These are phyloP conservation scores for Fragaria iinumae DNA, from an alignment of 306 rosid genomes.

Conservation along the genomic window DNA sequence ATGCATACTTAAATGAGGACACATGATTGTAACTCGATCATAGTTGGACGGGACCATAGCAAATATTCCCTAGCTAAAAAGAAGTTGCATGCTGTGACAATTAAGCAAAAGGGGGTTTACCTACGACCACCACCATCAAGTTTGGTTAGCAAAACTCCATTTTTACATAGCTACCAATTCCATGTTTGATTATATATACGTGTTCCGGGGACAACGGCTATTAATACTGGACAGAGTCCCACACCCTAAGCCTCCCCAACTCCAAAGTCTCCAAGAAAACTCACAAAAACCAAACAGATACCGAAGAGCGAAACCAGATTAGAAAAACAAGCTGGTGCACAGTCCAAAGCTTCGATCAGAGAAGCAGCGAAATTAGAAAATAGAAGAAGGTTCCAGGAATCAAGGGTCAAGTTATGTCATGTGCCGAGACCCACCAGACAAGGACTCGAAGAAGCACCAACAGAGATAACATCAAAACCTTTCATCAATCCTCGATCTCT, in stretches of 20 bases:
- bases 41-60: constrained; percentile 2
- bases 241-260: constrained; percentile 24
- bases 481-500: background rate
- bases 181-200: constrained; percentile 14
- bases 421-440: constrained; percentile 76
- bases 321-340: constrained; percentile 31
- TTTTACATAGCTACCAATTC: background rate
- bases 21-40: background rate
- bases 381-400: constrained; percentile 81
- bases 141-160: background rate
- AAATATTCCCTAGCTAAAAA: constrained; percentile 1
- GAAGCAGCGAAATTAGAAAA: constrained; percentile 43
- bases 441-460: constrained; percentile 40
- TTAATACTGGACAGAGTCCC: constrained; percentile 57
- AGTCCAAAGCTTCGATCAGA: constrained; percentile 40
- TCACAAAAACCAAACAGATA: constrained; percentile 22
- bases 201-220: constrained; percentile 65
- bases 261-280: constrained; percentile 18
- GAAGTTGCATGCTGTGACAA: background rate
- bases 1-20: background rate
- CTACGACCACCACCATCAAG: constrained; percentile 1
- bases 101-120: background rate
- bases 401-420: constrained; percentile 66
- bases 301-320: constrained; percentile 17
- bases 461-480: constrained; percentile 7